These are phyloP conservation scores for Naganishia vishniacii DNA, from an alignment of 768 basidiomycete genomes.

Conservation along the genomic window DNA sequence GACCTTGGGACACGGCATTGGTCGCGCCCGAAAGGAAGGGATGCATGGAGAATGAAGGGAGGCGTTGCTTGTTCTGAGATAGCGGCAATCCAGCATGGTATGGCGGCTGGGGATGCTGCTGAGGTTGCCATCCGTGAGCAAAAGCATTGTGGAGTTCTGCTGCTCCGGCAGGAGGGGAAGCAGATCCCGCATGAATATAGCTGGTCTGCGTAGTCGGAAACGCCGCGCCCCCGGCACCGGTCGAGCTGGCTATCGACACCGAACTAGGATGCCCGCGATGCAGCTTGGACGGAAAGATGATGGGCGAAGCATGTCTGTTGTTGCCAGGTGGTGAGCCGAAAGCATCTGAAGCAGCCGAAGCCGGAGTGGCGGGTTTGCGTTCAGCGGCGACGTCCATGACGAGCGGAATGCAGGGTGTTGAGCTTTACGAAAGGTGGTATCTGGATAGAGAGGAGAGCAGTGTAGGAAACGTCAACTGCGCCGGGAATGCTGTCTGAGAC, in stretches of 20 bases:
- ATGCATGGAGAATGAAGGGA: conserved; percentile 15
- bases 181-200: conserved; percentile 18
- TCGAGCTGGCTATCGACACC: conserved; percentile 5
- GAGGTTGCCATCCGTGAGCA: conserved; percentile 16
- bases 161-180: neutral
- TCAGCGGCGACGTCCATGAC: conserved; percentile 13
- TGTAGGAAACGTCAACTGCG: neutral
- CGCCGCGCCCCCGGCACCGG: neutral
- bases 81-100: conserved; percentile 4
- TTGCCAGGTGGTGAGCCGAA: conserved; percentile 18
- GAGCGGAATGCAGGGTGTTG: neutral
- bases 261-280: conserved; percentile 10
- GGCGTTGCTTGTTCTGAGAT: neutral
- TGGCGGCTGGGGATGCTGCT: neutral
- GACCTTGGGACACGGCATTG: neutral
- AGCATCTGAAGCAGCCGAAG: neutral
- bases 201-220: conserved; percentile 20
- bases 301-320: neutral
- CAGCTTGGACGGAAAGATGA: conserved; percentile 5
- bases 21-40: neutral
- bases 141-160: conserved; percentile 4
- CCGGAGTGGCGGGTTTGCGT: conserved; percentile 13
- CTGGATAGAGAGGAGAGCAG: neutral
- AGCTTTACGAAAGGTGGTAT: neutral
- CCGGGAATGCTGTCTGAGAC: neutral